Evolutionary conservation across 202 grass and related monocot genomes (phyloP).

Genomic region (Carex sylvatica): DNA sequence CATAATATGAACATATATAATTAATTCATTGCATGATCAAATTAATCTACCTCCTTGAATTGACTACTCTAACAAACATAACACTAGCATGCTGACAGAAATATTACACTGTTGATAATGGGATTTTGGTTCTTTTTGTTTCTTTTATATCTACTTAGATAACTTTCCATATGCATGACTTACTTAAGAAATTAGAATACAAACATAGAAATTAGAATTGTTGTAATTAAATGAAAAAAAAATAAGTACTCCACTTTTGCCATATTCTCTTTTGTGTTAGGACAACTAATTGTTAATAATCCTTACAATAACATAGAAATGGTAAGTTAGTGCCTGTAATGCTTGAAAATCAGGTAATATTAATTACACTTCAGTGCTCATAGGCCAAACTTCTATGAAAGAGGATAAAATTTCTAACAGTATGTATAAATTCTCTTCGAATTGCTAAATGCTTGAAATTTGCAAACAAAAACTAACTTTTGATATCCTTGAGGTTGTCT

Average conservation of each 20-base stretch:
- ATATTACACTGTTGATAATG: not conserved
- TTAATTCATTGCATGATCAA: conserved; percentile 9
- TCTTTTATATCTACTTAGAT: not conserved
- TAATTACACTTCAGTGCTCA: not conserved
- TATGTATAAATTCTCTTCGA: not conserved
- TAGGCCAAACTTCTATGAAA: not conserved
- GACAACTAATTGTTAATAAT: not conserved
- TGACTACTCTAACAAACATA: conserved; percentile 30
- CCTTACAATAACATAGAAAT: not conserved
- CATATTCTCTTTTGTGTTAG: not conserved
- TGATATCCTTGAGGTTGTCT: not conserved
- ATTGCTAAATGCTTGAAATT: not conserved
- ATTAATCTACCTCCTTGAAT: conserved; percentile 24
- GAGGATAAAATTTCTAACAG: not conserved
- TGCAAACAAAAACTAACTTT: not conserved
- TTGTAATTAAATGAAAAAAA: not conserved
- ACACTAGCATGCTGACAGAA: conserved; percentile 24
- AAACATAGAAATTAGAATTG: not conserved
- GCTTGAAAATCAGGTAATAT: conserved; percentile 7
- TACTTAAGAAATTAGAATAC: not conserved
- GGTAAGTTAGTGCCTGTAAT: not conserved
- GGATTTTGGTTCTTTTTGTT: not conserved
- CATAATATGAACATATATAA: not conserved
- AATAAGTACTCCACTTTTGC: not conserved
- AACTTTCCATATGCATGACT: not conserved